Base-by-base conservation (phyloP, 805 yeast genomes). In the Scheffersomyces amazonensis region DNA sequence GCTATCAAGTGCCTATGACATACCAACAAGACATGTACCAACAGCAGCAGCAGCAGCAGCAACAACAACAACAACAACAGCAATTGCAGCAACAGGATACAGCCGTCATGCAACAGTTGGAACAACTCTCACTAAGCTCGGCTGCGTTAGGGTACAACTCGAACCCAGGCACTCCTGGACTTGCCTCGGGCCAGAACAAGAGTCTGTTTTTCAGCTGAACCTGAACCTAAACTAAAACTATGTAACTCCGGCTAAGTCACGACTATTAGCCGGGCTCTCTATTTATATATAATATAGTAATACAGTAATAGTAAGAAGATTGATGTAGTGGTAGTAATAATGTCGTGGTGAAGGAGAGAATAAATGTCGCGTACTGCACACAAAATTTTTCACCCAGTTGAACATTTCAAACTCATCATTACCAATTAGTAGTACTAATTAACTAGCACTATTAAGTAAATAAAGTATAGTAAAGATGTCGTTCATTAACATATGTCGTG, bases 401-500 rank as follows among this genome's bases (percentile, higher is more conserved):
- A n/a, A n/a, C n/a, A n/a, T n/a, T n/a, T n/a, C n/a, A n/a, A n/a
- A n/a, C n/a, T n/a, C n/a, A n/a, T n/a, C n/a, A n/a, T n/a, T n/a
- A n/a, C 22, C 22, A 6, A 20, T 7, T 20, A 20, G 22, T 20
- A 20, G 9, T 20, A 20, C 6, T 20, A 20, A 20, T 20, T 20
- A 6, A 20, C n/a, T n/a, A n/a, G n/a, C n/a, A n/a, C n/a, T n/a
- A n/a, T n/a, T n/a, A n/a, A n/a, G n/a, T n/a, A 24, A 24, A 9
- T 9, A 24, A 9, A 24, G n/a, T 10, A 5, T 5, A 15, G 12
- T 15, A 11, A 48, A 23, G 31, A 88, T 88, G 96, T 85, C 96
- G 39, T 73, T 81, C 52, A 83, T 91, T 60, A 91, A 93, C 67
- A 91, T 93, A 56, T 83, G 96, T 66, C 89, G 99, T 75, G 96